Percentiles rank a stretch among this genome's conserved stretches.
Evolutionary conservation across 2,329 filamentous ascomycete species (phyloP).

Genomic region (Penicillium sclerotiorum): DNA sequence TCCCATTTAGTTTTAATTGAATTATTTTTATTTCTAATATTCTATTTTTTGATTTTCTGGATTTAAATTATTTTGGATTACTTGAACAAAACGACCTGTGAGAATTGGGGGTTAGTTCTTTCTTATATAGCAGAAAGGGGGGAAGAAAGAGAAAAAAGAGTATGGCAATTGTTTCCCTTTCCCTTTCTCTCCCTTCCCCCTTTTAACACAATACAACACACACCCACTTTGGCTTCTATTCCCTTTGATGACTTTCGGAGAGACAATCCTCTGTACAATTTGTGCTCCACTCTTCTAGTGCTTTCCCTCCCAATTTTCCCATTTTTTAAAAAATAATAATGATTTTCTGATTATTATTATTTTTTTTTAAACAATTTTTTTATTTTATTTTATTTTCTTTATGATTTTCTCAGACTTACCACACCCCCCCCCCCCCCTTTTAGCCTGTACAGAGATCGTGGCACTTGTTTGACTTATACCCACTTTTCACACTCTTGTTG

Average conservation of each 20-base stretch:
- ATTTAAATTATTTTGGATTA: conserved; percentile 3
- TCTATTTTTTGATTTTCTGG: conserved; percentile 12
- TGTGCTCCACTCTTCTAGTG: no score
- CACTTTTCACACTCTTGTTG: conserved; percentile 29
- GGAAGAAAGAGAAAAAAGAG: no score
- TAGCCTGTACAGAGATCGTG: conserved; percentile 17
- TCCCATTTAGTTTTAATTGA: background rate
- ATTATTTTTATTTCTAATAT: background rate
- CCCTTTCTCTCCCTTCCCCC: background rate
- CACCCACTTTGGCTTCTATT: no score
- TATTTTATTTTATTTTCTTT: conserved; percentile 5
- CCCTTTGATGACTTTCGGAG: no score
- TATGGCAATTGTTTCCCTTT: background rate
- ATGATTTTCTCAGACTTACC: conserved; percentile 20
- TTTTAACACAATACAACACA: background rate
- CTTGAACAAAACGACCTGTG: no score
- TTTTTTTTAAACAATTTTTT: conserved; percentile 6
- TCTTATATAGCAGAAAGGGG: no score
- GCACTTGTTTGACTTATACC: conserved; percentile 29
- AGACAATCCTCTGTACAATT: no score
- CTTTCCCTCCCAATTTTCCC: background rate
- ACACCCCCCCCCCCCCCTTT: conserved; percentile 19
- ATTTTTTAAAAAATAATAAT: background rate
- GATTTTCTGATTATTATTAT: conserved; percentile 3
- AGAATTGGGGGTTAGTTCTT: no score